A percentile compares a stretch with the other conserved stretches of the same genome.
Evolutionary conservation across 495 filamentous ascomycete species (phyloP).

Genomic region (Penicillium pancosmium): DNA sequence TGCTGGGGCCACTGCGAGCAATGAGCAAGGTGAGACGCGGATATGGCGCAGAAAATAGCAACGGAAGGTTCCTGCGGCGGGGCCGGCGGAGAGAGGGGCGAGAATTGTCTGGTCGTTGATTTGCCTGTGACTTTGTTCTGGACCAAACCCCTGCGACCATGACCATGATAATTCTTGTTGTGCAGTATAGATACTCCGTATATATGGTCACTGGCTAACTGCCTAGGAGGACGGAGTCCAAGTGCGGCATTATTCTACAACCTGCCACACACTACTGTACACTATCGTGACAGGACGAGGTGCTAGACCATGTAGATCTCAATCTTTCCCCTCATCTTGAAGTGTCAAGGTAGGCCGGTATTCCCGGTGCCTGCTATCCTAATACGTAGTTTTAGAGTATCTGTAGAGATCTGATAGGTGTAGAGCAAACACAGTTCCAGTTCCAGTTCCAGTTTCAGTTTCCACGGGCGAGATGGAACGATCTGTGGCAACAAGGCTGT

Average conservation of each 20-base stretch:
- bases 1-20: conserved; percentile 6
- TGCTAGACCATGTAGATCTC: background rate
- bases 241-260: conserved; percentile 2
- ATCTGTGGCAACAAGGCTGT: background rate
- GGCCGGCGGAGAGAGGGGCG: conserved; percentile 20
- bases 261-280: background rate
- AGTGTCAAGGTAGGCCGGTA: too few relatives aligned
- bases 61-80: conserved; percentile 27
- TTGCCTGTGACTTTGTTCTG: conserved; percentile 8
- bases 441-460: background rate
- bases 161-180: too few relatives aligned
- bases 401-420: background rate
- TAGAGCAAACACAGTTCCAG: background rate
- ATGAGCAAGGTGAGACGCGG: conserved; percentile 6
- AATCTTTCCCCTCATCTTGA: background rate
- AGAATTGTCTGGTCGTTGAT: conserved; percentile 17
- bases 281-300: background rate
- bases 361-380: too few relatives aligned
- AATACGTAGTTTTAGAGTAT: background rate
- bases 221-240: background rate
- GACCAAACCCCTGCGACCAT: background rate
- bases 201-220: background rate
- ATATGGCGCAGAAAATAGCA: conserved; percentile 28
- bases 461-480: too few relatives aligned
- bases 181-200: background rate